Evolutionary conservation across 805 yeast species (phyloP), one percentile per base, ranked within the genome.

Genomic region (Lachancea sp.): DNA sequence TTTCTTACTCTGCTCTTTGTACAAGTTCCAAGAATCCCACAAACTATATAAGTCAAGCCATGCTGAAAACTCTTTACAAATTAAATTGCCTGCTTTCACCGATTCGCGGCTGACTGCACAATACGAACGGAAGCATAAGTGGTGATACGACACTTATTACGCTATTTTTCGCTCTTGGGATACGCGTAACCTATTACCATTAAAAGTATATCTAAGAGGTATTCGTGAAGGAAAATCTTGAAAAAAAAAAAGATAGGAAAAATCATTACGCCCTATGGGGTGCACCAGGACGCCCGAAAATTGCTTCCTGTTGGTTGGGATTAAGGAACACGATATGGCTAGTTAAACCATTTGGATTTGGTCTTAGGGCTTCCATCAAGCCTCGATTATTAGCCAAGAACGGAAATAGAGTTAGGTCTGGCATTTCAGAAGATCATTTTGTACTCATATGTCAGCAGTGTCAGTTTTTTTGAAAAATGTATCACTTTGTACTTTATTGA

Each of bases 61-160:
- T 8, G 29, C 29, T n/a, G 29, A 26, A 26, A 26, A 26, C 29
- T 26, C 29, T 26, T 26, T n/a, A 8, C 29, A 13, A 11, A 22
- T 11, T 22, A 11, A 8, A 11, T 8, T 8, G 8, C 13, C n/a
- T 26, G 23, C 18, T 17, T 31, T 18, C 15, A 31, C 23, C 34
- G 34, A 12, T 31, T 23, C 34, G 23, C 34, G 13, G 22, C 34
- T 15, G 12, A 16, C 34, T 31, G 34, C 34, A 31, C 21, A 31
- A 9, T 18, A 11, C 34, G 29, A 8, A 22, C 11, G 11, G 11
- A 11, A 22, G 11, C 11, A 7, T 22, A 11, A 26, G n/a, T 12
- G 15, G 20, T 9, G 34, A 21, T 13, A 29, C 28, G 13, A 11
- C 13, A 7, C 16, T 7, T 34, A 8, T 34, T 19, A 12, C n/a